These are phyloP conservation scores for Salicornia ramosissima DNA, from an alignment of 148 eudicot species.

Conservation along the genomic window DNA sequence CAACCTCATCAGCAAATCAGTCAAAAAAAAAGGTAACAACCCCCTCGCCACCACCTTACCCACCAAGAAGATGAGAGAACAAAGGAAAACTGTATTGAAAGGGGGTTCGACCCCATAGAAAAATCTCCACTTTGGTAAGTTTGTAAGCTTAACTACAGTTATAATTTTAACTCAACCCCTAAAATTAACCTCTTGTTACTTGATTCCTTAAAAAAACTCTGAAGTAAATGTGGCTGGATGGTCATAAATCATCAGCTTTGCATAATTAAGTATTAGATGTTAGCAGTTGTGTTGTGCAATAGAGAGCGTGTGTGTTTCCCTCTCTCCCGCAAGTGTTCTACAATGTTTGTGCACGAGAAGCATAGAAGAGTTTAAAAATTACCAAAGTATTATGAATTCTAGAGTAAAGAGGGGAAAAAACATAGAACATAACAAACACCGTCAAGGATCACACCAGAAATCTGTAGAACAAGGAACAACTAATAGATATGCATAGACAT, in stretches of 20 bases:
- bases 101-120: neutral
- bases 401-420: neutral
- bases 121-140: neutral
- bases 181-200: neutral
- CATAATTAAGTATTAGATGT: neutral
- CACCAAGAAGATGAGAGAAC: neutral
- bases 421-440: neutral
- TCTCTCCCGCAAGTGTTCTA: neutral
- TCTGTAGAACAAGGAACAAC: no score
- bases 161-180: neutral
- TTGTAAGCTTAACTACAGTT: neutral
- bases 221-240: neutral
- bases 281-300: neutral
- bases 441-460: no score
- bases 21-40: neutral
- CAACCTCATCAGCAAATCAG: neutral
- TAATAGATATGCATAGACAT: no score
- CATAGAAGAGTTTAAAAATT: neutral
- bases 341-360: neutral
- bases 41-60: neutral
- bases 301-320: neutral
- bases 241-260: neutral
- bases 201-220: neutral
- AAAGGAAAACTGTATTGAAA: neutral
- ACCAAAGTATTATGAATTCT: neutral